A percentile compares a stretch with the other conserved stretches of the same genome.
Evolutionary conservation across 805 yeast species (phyloP).

Genomic region (Kodamaea jinghongensis): DNA sequence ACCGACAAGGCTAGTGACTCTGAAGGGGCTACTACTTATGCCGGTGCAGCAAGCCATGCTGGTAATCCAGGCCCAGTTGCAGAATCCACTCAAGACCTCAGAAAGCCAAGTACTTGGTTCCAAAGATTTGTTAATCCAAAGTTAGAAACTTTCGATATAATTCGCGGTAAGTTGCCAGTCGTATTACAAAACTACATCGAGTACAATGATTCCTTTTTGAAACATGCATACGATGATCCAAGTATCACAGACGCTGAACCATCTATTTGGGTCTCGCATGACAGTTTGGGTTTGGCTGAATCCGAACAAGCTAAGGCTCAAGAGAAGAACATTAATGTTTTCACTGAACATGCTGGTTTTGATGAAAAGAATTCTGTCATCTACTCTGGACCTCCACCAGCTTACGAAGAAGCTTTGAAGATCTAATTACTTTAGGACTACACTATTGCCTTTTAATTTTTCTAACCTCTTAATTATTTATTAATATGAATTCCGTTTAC

Average conservation of each 20-base stretch:
- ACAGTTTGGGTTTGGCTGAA: conserved; percentile 63
- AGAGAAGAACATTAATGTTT: conserved; percentile 52
- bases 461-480: conserved; percentile 4
- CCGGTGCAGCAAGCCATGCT: conserved; percentile 3
- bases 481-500: background rate
- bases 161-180: conserved; percentile 46
- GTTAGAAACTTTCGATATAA: conserved; percentile 43
- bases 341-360: conserved; percentile 55
- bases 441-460: background rate
- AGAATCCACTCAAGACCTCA: too few species aligned
- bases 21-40: conserved; percentile 7
- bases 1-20: conserved; percentile 9
- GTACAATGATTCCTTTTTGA: conserved; percentile 39
- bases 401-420: conserved; percentile 51
- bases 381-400: conserved; percentile 69
- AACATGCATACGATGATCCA: conserved; percentile 53
- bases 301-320: conserved; percentile 55
- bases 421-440: conserved; percentile 20
- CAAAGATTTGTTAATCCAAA: conserved; percentile 47
- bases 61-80: too few species aligned
- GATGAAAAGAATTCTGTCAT: conserved; percentile 55
- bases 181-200: conserved; percentile 39
- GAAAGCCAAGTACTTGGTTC: conserved; percentile 27
- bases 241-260: conserved; percentile 56
- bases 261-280: conserved; percentile 69